These are phyloP conservation scores for Tephrocybe sp. DNA, from an alignment of 768 basidiomycete genomes.

Conservation along the genomic window DNA sequence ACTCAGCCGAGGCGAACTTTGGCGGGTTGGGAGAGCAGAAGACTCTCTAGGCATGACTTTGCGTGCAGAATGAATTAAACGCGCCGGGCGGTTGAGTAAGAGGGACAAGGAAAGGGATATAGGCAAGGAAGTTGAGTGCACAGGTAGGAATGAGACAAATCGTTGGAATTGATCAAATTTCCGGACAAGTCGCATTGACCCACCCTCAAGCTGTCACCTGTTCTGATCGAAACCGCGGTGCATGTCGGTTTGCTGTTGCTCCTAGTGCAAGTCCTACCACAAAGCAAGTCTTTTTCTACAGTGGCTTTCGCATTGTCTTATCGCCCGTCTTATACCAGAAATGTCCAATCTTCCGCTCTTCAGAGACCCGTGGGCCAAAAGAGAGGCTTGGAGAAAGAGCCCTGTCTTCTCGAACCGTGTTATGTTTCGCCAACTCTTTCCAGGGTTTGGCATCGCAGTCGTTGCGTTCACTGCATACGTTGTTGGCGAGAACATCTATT, in stretches of 20 bases:
- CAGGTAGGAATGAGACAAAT: slow-evolving; percentile 29
- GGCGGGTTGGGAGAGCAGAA: slow-evolving; percentile 57
- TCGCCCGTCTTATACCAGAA: slow-evolving; percentile 17
- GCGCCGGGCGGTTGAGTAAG: slow-evolving; percentile 12
- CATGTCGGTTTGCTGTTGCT: background rate
- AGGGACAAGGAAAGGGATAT: slow-evolving; percentile 17
- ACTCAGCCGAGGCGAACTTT: slow-evolving; percentile 47
- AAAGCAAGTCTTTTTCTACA: slow-evolving; percentile 11
- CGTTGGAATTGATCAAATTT: slow-evolving; percentile 36
- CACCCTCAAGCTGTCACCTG: slow-evolving; percentile 52
- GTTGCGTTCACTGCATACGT: slow-evolving; percentile 93
- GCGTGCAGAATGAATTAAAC: slow-evolving; percentile 24
- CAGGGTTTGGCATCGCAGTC: slow-evolving; percentile 91
- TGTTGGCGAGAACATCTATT: slow-evolving; percentile 70
- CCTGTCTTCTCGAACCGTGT: slow-evolving; percentile 83
- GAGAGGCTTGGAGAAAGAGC: slow-evolving; percentile 89
- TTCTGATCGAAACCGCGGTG: background rate
- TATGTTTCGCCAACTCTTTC: slow-evolving; percentile 90
- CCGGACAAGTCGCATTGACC: slow-evolving; percentile 41
- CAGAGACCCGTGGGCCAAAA: slow-evolving; percentile 92
- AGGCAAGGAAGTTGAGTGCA: slow-evolving; percentile 13
- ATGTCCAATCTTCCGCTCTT: slow-evolving; percentile 73
- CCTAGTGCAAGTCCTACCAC: slow-evolving; percentile 8
- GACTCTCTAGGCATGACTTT: slow-evolving; percentile 44
- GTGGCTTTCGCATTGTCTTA: slow-evolving; percentile 10